These are phyloP conservation scores for Neopestalotiopsis clavispora DNA, from an alignment of 2,329 filamentous ascomycete genomes.

Conservation along the genomic window DNA sequence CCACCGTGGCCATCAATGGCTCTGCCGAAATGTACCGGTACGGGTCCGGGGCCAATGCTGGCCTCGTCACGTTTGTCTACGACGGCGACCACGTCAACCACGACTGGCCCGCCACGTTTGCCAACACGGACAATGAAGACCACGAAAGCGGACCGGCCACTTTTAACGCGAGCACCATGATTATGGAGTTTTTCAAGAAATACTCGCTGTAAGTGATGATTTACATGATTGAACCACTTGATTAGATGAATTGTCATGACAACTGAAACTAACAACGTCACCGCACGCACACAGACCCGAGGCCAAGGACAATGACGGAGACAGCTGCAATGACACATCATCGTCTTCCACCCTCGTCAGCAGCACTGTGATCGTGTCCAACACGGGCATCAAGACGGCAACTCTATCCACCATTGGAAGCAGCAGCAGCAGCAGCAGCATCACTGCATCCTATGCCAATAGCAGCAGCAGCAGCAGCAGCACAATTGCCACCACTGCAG, in stretches of 20 bases:
- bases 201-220: conserved; percentile 18
- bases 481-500: neutral
- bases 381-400: neutral
- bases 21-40: conserved; percentile 22
- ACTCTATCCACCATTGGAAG: neutral
- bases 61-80: conserved; percentile 31
- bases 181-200: conserved; percentile 32
- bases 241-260: too few species aligned
- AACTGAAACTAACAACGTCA: neutral
- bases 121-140: conserved; percentile 28
- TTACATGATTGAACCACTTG: neutral
- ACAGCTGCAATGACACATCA: neutral
- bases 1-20: conserved; percentile 21
- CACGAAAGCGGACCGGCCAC: conserved; percentile 24
- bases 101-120: conserved; percentile 30
- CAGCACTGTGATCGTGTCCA: neutral
- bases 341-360: neutral
- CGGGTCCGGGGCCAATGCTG: conserved; percentile 18
- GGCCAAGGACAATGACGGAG: neutral
- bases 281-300: neutral
- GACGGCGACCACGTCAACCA: conserved; percentile 32
- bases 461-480: neutral
- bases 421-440: neutral
- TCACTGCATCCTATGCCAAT: neutral
- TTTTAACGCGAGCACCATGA: conserved; percentile 31